Percentiles rank a stretch among this genome's conserved stretches.
Evolutionary conservation across 345 rosid species (phyloP).

Genomic region (Clausena lansium): DNA sequence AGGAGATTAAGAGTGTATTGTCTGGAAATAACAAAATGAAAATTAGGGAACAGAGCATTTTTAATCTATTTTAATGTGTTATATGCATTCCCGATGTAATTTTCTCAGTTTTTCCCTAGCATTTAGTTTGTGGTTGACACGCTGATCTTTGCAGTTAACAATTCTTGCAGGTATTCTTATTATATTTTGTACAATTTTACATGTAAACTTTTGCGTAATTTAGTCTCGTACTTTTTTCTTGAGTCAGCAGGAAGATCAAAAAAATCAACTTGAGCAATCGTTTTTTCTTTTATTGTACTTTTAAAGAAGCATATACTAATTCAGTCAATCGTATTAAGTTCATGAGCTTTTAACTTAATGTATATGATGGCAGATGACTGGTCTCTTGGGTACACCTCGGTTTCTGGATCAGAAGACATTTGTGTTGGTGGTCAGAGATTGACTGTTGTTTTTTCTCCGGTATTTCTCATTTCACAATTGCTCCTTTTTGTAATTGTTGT

Average conservation of each 20-base stretch:
- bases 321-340: neutral
- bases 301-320: neutral
- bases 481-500: neutral
- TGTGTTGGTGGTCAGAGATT: slow-evolving; percentile 74
- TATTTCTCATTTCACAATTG: slow-evolving; percentile 19
- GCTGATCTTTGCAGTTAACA: neutral
- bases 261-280: neutral
- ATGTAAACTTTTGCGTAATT: neutral
- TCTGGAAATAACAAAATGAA: no score
- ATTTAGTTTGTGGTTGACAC: neutral
- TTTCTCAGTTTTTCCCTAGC: neutral
- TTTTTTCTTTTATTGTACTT: neutral
- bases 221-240: neutral
- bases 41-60: no score
- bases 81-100: neutral
- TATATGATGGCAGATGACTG: slow-evolving; percentile 56
- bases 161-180: neutral
- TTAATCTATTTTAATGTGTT: neutral
- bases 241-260: neutral
- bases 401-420: slow-evolving; percentile 77
- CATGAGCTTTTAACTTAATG: slow-evolving; percentile 16
- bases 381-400: slow-evolving; percentile 60
- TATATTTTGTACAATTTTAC: neutral
- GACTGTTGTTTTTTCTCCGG: slow-evolving; percentile 72
- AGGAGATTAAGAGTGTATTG: no score